Base-by-base conservation (phyloP, 2,329 filamentous ascomycete species). In the Didymella segeticola region DNA sequence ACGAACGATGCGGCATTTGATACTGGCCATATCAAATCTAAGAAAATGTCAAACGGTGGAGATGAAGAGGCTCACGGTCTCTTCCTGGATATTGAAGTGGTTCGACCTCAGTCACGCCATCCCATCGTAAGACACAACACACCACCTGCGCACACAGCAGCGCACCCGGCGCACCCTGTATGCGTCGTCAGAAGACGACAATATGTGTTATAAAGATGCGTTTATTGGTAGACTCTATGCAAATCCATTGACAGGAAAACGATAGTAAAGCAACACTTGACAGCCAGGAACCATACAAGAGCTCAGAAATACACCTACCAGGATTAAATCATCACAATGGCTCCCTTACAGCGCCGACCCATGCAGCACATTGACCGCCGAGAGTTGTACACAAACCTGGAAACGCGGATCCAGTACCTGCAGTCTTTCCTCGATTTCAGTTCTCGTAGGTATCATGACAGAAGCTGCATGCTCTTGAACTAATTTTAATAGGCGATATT, bases 361-460 rank as follows among this genome's bases (percentile, higher is more conserved):
- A 72, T 77, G 71, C 67, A 86, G 70, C 88, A 90, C 66, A 81
- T 91, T 61, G 84, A 88, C 71, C 85, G 89, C 37, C 85, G 87
- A 72, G 84, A 88, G 34, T 79, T 92, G 5, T 91, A 91, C 74
- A 89, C 86, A 20, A 85, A 83, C 62, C 80, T 91, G 14, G 87
- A 90, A 58, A 82, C 84, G 0, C 81, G 89, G 43, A 84, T 92
- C 54, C 83, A 84, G 45, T 92, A 91, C 59, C 80, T 92, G 1
- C 89, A 91, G 64, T 86, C 85, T 25, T 91, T 92, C 56, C 83
- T 92, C 22, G 89, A 92, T 67, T 92, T 91, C 68, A 86, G 83
- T 63, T 83, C 84, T 56, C 80, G 89, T 90, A 78, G 43, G 85
- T 74, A 11, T 29, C 4, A 5, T 22, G 11, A 12, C n/a, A 27